Percentiles rank a stretch among this genome's conserved stretches.
These are phyloP conservation scores for Fonsecaea erecta DNA, from an alignment of 2,329 filamentous ascomycete species.

Conservation along the genomic window DNA sequence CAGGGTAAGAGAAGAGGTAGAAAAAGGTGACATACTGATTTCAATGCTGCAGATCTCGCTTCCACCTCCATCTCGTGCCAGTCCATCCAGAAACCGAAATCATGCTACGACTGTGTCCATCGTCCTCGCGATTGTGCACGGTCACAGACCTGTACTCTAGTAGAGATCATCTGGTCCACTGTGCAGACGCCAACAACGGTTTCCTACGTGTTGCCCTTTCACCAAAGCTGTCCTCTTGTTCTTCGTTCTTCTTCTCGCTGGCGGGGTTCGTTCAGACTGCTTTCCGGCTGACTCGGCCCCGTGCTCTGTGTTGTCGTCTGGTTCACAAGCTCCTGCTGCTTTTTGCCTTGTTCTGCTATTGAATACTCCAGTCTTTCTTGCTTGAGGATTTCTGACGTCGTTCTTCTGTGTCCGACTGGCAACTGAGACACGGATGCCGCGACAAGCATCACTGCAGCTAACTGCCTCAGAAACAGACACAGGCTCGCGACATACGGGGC, in stretches of 20 bases:
- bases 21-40: not conserved
- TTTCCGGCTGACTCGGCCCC: not conserved
- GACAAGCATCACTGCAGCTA: not conserved
- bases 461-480: not conserved
- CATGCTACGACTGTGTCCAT: not conserved
- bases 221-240: not conserved
- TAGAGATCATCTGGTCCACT: not conserved
- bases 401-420: not conserved
- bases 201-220: not conserved
- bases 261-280: not conserved
- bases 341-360: not conserved
- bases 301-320: not conserved
- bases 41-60: not conserved
- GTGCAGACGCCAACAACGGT: not conserved
- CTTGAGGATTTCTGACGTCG: not conserved
- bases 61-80: not conserved
- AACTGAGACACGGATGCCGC: not conserved
- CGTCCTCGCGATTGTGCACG: not conserved
- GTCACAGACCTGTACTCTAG: not conserved
- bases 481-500: not conserved
- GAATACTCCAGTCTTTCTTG: not conserved
- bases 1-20: not conserved
- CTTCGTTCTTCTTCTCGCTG: not conserved
- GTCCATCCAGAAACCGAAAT: not conserved
- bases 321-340: not conserved